These are phyloP conservation scores for Mycosarcoma maydis DNA, from an alignment of 1,284 basidiomycete species.

Conservation along the genomic window DNA sequence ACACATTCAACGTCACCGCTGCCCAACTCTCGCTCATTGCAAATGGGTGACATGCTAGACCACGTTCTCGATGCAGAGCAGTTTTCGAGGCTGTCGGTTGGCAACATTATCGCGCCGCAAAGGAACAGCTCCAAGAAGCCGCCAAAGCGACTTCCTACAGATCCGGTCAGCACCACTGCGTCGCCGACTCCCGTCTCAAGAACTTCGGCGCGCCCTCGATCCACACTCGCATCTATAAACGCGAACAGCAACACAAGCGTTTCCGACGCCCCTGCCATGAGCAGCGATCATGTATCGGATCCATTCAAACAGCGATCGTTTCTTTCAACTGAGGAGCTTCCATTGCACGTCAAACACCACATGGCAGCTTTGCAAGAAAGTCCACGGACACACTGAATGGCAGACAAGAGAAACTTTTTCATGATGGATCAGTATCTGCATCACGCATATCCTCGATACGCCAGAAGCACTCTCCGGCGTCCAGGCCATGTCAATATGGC, in stretches of 20 bases:
- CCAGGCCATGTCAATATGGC: background rate
- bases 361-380: conserved; percentile 37
- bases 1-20: conserved; percentile 42
- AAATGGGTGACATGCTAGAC: conserved; percentile 42
- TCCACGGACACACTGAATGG: conserved; percentile 23
- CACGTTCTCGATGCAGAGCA: conserved; percentile 26
- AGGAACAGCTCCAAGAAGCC: conserved; percentile 34
- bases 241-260: conserved; percentile 4
- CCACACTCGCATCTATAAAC: conserved; percentile 24
- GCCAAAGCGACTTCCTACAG: conserved; percentile 14
- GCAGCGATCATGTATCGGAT: conserved; percentile 14
- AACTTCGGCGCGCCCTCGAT: conserved; percentile 13
- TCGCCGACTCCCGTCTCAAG: conserved; percentile 33
- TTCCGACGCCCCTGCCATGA: background rate
- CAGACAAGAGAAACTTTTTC: no score
- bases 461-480: no score
- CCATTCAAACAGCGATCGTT: conserved; percentile 13
- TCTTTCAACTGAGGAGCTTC: conserved; percentile 23
- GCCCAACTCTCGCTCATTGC: conserved; percentile 36
- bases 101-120: conserved; percentile 45
- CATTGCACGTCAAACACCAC: conserved; percentile 30
- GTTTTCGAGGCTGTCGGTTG: conserved; percentile 25
- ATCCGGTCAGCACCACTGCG: conserved; percentile 29
- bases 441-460: no score
- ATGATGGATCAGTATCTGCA: no score